These are phyloP conservation scores for Coemansia sp. DNA, from an alignment of 192 early-diverging fungal species.

Conservation along the genomic window DNA sequence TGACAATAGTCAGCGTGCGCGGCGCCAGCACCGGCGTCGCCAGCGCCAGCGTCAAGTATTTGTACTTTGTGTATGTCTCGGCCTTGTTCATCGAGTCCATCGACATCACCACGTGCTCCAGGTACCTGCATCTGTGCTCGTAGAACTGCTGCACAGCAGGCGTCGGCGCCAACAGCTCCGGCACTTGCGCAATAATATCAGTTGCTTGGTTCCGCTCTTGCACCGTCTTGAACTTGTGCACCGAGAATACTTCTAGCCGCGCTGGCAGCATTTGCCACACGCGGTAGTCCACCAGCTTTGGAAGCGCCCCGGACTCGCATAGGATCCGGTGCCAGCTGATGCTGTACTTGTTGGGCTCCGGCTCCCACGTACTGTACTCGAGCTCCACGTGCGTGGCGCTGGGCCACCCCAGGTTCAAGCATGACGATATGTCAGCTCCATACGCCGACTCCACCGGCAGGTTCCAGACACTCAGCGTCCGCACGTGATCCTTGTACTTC, in stretches of 20 bases:
- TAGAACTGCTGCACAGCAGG: slow-evolving; percentile 53
- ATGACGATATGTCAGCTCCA: slow-evolving; percentile 45
- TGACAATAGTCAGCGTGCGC: slow-evolving; percentile 49
- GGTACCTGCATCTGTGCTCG: slow-evolving; percentile 48
- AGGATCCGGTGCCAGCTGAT: slow-evolving; percentile 48
- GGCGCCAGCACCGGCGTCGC: slow-evolving; percentile 51
- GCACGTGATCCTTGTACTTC: slow-evolving; percentile 42
- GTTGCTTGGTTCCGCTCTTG: slow-evolving; percentile 53
- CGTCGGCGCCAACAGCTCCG: slow-evolving; percentile 44
- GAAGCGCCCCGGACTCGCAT: slow-evolving; percentile 42
- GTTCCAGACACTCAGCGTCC: slow-evolving; percentile 50
- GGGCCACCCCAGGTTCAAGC: slow-evolving; percentile 48
- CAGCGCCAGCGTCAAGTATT: slow-evolving; percentile 45
- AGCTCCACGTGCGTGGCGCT: slow-evolving; percentile 42
- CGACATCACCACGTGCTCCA: slow-evolving; percentile 53
- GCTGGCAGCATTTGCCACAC: slow-evolving; percentile 55
- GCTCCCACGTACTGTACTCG: slow-evolving; percentile 55
- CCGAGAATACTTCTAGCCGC: slow-evolving; percentile 46
- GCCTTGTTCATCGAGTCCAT: slow-evolving; percentile 56
- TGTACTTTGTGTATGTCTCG: slow-evolving; percentile 54
- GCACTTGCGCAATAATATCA: slow-evolving; percentile 50
- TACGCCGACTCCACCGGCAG: slow-evolving; percentile 51
- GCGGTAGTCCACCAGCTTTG: slow-evolving; percentile 40
- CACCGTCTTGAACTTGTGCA: slow-evolving; percentile 48
- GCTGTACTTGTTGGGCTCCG: slow-evolving; percentile 49